Base-by-base conservation (phyloP, 1,284 basidiomycete species). In the Cystobasidium pallidum region DNA sequence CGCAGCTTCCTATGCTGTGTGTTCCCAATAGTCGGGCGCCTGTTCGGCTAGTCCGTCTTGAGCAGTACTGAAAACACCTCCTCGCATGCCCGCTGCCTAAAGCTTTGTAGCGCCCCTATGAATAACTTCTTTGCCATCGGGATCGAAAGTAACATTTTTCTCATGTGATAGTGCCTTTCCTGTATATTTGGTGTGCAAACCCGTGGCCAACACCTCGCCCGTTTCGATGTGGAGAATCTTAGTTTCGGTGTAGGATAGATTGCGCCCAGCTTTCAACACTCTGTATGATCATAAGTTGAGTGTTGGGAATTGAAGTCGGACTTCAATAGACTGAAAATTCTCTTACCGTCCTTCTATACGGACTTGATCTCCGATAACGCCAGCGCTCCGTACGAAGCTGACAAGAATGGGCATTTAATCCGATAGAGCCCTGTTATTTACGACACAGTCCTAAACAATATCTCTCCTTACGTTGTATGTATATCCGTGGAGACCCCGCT, bases 401-500 rank as follows among this genome's bases (percentile, higher is more conserved):
- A 32, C 32, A 49, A 36, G 3, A 55, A 43, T n/a, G n/a, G n/a
- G n/a, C n/a, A n/a, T n/a, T n/a, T n/a, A n/a, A n/a, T n/a, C n/a
- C n/a, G n/a, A n/a, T n/a, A n/a, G n/a, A n/a, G n/a, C n/a, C n/a
- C n/a, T n/a, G n/a, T n/a, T n/a, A 39, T 39, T 39, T 39, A 13
- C 6, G 6, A 39, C 13, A 13, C 13, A 39, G 36, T 39, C 6
- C 7, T 13, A 39, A 7, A 39, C 6, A 39, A 13, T 13, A 15
- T 26, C 43, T 11, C n/a, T 36, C 17, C 86, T 77, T 91, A 94
- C 1, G 90, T 91, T 0, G 91, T 88, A 57, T 88, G 88, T 77
- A 95, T 88, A 78, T 95, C 92, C 0, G 91, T 92, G 2, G 89
- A 91, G 3, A 94, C 91, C n/a, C 92, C 83, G 0, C 92, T 94